A percentile compares a stretch with the other conserved stretches of the same genome.
Conservation (phyloP, 2,329 filamentous ascomycete species). For the Talaromyces sp. region DNA sequence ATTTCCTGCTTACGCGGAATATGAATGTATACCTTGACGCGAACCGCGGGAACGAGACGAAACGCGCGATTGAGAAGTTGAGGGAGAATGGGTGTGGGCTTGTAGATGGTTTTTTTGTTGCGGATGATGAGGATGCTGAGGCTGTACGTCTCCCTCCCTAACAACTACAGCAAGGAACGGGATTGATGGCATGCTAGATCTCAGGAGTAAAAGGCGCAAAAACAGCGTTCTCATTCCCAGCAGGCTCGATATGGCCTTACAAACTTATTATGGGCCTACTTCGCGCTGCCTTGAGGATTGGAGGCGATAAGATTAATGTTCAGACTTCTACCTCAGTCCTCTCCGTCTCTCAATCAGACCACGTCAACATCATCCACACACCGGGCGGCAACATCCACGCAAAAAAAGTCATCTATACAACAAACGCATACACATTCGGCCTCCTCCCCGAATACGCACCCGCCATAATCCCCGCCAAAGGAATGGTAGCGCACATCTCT, state of each 20-base stretch:
- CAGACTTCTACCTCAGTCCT: constrained; percentile 54
- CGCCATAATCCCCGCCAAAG: constrained; percentile 75
- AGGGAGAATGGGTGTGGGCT: constrained; percentile 30
- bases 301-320: constrained; percentile 48
- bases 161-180: too few relatives aligned
- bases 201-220: constrained; percentile 44
- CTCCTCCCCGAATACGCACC: constrained; percentile 69
- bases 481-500: constrained; percentile 45
- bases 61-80: constrained; percentile 33
- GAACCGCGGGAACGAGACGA: constrained; percentile 31
- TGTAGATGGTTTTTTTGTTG: constrained; percentile 34
- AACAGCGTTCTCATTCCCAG: constrained; percentile 38
- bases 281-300: neutral
- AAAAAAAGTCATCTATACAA: constrained; percentile 69
- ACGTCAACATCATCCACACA: constrained; percentile 56
- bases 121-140: constrained; percentile 30
- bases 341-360: constrained; percentile 25
- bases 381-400: constrained; percentile 65
- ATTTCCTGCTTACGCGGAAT: constrained; percentile 44
- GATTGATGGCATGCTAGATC: constrained; percentile 24
- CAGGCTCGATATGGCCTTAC: constrained; percentile 60
- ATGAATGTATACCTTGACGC: constrained; percentile 44
- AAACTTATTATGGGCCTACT: constrained; percentile 63
- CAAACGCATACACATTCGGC: constrained; percentile 79
- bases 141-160: constrained; percentile 25